These are phyloP conservation scores for Amanita exitialis DNA, from an alignment of 768 basidiomycete genomes.

Conservation along the genomic window DNA sequence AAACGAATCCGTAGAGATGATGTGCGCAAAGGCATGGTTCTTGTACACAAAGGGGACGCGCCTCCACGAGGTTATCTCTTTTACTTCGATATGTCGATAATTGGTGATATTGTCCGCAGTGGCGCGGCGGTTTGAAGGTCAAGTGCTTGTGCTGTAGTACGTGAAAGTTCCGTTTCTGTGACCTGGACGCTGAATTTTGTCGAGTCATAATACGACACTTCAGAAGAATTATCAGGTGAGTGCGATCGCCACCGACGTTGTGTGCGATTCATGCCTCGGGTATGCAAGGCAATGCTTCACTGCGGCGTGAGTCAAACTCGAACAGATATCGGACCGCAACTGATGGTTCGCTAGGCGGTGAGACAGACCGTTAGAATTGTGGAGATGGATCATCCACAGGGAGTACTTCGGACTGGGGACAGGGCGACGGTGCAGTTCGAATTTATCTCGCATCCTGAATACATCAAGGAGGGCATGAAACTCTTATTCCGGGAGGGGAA, in stretches of 20 bases:
- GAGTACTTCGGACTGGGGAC: constrained; percentile 88
- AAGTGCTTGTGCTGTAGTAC: constrained; percentile 88
- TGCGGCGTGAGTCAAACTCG: constrained; percentile 52
- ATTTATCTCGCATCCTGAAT: constrained; percentile 89
- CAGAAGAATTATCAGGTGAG: constrained; percentile 88
- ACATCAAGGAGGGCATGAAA: constrained; percentile 89
- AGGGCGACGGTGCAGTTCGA: constrained; percentile 91
- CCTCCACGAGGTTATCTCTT: constrained; percentile 55
- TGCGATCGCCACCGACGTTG: background rate
- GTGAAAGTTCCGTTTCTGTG: constrained; percentile 15
- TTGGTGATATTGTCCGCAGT: constrained; percentile 31
- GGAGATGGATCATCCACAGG: constrained; percentile 85
- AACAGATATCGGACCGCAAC: background rate
- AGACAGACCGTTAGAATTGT: constrained; percentile 88
- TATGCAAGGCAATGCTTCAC: constrained; percentile 75
- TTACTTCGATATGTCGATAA: background rate
- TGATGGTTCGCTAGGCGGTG: constrained; percentile 46
- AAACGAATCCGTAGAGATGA: constrained; percentile 77
- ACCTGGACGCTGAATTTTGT: constrained; percentile 1
- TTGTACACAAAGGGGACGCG: constrained; percentile 70
- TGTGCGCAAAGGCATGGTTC: constrained; percentile 91
- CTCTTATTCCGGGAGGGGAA: constrained; percentile 91
- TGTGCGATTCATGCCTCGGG: background rate
- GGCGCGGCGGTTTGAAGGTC: constrained; percentile 81
- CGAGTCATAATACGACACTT: constrained; percentile 83